Percentiles rank a stretch among this genome's conserved stretches.
These are phyloP conservation scores for Helicostylum pulchrum DNA, from an alignment of 192 early-diverging fungal species.

Conservation along the genomic window DNA sequence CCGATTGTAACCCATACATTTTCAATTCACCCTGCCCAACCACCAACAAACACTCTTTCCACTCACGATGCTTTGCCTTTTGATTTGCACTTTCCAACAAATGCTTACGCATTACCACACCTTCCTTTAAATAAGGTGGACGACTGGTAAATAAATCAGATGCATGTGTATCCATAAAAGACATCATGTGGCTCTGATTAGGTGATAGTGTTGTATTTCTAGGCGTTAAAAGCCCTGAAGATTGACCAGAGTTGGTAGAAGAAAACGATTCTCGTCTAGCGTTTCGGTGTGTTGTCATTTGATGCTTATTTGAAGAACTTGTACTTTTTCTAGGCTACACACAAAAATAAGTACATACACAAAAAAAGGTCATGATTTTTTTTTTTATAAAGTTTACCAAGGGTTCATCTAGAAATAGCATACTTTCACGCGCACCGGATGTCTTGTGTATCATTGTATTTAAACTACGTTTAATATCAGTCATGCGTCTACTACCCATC, in stretches of 20 bases:
- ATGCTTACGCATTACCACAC: slow-evolving; percentile 88
- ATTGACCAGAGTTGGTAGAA: slow-evolving; percentile 22
- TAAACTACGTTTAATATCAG: slow-evolving; percentile 23
- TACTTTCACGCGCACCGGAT: slow-evolving; percentile 15
- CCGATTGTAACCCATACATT: slow-evolving; percentile 74
- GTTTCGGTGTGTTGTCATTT: too few species aligned
- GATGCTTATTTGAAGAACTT: slow-evolving; percentile 4
- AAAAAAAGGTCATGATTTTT: not conserved
- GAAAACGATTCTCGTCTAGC: slow-evolving; percentile 26
- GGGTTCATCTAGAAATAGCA: not conserved
- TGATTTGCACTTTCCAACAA: slow-evolving; percentile 69
- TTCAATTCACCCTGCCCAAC: slow-evolving; percentile 74
- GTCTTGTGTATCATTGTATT: slow-evolving; percentile 27
- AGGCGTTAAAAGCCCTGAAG: not conserved
- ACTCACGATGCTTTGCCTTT: slow-evolving; percentile 81
- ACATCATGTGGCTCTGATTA: slow-evolving; percentile 8
- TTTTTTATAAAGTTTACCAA: not conserved
- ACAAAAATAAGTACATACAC: not conserved
- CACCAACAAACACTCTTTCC: slow-evolving; percentile 78
- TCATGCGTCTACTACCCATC: slow-evolving; percentile 21
- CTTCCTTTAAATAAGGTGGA: slow-evolving; percentile 56
- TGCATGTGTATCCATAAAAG: slow-evolving; percentile 12
- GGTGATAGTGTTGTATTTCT: not conserved
- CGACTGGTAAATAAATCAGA: slow-evolving; percentile 16
- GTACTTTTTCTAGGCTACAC: slow-evolving; percentile 19